Percentiles rank a stretch among this genome's conserved stretches.
phyloP scores from a whole-genome alignment of 2,329 filamentous ascomycete species.

The Biscogniauxia sp. region DNA sequence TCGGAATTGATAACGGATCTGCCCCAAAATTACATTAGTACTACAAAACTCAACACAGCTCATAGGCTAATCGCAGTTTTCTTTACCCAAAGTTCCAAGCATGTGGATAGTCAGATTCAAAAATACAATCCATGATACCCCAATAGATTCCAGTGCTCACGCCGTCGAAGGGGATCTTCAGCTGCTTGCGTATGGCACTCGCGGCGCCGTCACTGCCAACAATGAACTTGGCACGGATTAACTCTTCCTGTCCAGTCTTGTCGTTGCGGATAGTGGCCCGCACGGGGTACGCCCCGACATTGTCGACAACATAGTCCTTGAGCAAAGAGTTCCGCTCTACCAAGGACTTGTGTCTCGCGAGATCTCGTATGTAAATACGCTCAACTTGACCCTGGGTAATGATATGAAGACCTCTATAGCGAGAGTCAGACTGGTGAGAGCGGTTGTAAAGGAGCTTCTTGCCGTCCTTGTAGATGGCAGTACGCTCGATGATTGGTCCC shows the following conservation, averaged over 20 bases:
- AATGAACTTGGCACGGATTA: constrained; percentile 31
- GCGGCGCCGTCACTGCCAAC: constrained; percentile 33
- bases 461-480: constrained; percentile 31
- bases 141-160: constrained; percentile 34
- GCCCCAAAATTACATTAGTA: not conserved
- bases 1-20: constrained; percentile 26
- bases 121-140: constrained; percentile 33
- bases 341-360: constrained; percentile 31
- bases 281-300: constrained; percentile 15
- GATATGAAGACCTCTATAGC: constrained; percentile 35
- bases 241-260: constrained; percentile 22
- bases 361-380: constrained; percentile 35
- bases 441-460: constrained; percentile 26
- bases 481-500: constrained; percentile 32
- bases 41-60: not conserved
- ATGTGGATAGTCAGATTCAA: constrained; percentile 30
- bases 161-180: constrained; percentile 32
- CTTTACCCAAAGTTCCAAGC: constrained; percentile 30
- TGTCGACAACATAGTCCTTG: constrained; percentile 16
- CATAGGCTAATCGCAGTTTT: constrained; percentile 1
- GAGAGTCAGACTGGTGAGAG: constrained; percentile 33
- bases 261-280: constrained; percentile 19
- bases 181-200: constrained; percentile 30
- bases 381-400: constrained; percentile 38
- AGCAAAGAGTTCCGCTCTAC: constrained; percentile 30